phyloP scores from a whole-genome alignment of 2,329 filamentous ascomycete genomes.

The Colletotrichum echinochloae region DNA sequence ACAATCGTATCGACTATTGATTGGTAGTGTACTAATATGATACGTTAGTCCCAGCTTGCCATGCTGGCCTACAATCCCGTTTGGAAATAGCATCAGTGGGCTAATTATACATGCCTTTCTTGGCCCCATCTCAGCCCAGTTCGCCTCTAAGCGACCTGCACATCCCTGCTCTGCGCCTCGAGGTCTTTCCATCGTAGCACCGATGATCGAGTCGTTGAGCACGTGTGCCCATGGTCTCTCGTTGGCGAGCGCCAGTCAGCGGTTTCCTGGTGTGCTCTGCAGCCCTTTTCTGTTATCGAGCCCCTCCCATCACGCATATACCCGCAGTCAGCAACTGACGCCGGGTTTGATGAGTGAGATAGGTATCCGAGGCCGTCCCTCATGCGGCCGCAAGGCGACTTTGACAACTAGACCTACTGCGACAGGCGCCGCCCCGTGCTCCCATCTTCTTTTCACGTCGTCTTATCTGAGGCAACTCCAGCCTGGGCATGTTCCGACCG shows the following conservation, averaged over 20 bases:
- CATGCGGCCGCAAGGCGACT: background rate
- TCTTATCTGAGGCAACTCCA: background rate
- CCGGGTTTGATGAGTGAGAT: background rate
- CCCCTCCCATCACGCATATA: background rate
- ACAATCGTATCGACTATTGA: background rate
- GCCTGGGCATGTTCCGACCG: background rate
- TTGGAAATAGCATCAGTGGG: slow-evolving; percentile 33
- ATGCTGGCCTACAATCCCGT: background rate
- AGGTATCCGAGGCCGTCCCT: too few species aligned
- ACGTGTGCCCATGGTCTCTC: background rate
- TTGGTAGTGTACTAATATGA: too few species aligned
- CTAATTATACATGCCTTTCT: slow-evolving; percentile 31
- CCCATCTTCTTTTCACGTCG: background rate
- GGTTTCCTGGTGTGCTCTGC: background rate
- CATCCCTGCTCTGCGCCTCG: slow-evolving; percentile 3
- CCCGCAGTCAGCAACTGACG: background rate
- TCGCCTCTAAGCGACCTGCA: slow-evolving; percentile 4
- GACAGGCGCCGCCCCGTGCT: background rate
- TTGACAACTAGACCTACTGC: background rate
- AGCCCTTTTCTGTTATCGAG: background rate
- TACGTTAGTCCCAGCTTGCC: slow-evolving; percentile 2
- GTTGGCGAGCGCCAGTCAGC: background rate
- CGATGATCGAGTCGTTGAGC: background rate
- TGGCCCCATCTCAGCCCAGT: slow-evolving; percentile 21
- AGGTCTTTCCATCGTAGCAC: background rate